Percentiles rank a stretch among this genome's conserved stretches.
Evolutionary conservation across 2,329 filamentous ascomycete species (phyloP).

Genomic region (Monosporascus sp.): DNA sequence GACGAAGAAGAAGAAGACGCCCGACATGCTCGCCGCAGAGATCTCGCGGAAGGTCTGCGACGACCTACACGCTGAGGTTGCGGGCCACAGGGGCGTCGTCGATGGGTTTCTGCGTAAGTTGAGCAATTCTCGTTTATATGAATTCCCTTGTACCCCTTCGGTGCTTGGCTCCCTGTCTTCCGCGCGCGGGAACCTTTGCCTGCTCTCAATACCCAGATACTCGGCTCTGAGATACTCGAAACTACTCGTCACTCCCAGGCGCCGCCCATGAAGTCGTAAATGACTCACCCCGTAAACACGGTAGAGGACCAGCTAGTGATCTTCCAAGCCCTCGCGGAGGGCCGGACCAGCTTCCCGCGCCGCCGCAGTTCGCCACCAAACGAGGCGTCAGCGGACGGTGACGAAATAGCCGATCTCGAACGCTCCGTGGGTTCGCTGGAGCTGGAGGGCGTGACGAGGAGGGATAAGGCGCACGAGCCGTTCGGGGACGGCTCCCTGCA

Average conservation of each 20-base stretch:
- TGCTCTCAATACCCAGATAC: too few species aligned
- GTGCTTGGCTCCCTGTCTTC: too few species aligned
- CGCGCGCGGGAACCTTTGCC: too few species aligned
- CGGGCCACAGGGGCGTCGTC: conserved; percentile 36
- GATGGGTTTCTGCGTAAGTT: conserved; percentile 44
- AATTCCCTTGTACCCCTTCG: too few species aligned
- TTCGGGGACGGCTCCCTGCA: conserved; percentile 54
- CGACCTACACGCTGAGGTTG: conserved; percentile 40
- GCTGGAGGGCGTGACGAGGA: conserved; percentile 18
- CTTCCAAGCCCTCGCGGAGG: conserved; percentile 53
- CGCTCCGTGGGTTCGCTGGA: conserved; percentile 15
- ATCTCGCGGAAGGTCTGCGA: conserved; percentile 40
- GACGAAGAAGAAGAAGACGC: conserved; percentile 37
- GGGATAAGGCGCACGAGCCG: conserved; percentile 38
- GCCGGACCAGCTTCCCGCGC: conserved; percentile 40
- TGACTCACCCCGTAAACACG: too few species aligned
- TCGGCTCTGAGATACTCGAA: too few species aligned
- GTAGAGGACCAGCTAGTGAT: conserved; percentile 52
- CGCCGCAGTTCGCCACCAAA: conserved; percentile 13
- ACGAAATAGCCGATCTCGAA: conserved; percentile 6
- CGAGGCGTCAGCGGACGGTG: conserved; percentile 7
- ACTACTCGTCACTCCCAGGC: too few species aligned
- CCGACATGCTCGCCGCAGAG: conserved; percentile 28
- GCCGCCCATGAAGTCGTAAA: too few species aligned
- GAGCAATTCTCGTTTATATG: too few species aligned